Evolutionary conservation across 108 stramenopile genomes (phyloP), one percentile per base, ranked within the genome.

Genomic region (Nitzschia sp.): DNA sequence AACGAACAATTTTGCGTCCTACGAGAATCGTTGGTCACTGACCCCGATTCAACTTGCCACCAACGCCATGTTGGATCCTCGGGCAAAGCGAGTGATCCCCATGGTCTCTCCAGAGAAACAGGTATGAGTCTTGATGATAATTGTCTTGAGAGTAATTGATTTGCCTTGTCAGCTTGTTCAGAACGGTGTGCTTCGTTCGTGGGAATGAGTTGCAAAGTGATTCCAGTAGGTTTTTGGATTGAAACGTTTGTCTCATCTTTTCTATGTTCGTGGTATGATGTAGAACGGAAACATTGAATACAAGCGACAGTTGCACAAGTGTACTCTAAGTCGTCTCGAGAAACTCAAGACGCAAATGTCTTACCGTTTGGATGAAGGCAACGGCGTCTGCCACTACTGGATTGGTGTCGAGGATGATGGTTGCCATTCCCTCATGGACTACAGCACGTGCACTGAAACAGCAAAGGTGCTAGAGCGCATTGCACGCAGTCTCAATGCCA

Each of bases 341-440:
- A 86, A 89, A 7, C 77, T 93, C 39, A 86, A 87, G 17, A 93
- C 92, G 1, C 92, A 93, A 73, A 88, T 93, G 89, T 87, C 86
- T 15, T 93, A 76, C 71, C 85, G 92, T 14, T 54, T 93, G 38
- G 92, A 93, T 48, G 84, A 90, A 57, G 92, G 89, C 5, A 63
- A 72, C 46, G 93, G 93, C n/a, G 34, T 51, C 25, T 87, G 88
- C 69, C 63, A 71, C 20, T 94, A 94, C 67, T 83, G 78, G 24
- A 78, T 93, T 29, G 81, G 81, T 38, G 90, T 94, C 6, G 93
- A 94, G 74, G 93, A 94, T 51, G 82, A 91, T 66, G 93, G 93
- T 3, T 88, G 90, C 50, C 93, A 94, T 63, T 89, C 88, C 10
- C 57, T 91, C 17, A 55, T 91, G 21, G 86, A 86, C 60, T 93